Evolutionary conservation across 345 rosid species (phyloP), one percentile per base, ranked within the genome.

Genomic region (Gossypium turneri): DNA sequence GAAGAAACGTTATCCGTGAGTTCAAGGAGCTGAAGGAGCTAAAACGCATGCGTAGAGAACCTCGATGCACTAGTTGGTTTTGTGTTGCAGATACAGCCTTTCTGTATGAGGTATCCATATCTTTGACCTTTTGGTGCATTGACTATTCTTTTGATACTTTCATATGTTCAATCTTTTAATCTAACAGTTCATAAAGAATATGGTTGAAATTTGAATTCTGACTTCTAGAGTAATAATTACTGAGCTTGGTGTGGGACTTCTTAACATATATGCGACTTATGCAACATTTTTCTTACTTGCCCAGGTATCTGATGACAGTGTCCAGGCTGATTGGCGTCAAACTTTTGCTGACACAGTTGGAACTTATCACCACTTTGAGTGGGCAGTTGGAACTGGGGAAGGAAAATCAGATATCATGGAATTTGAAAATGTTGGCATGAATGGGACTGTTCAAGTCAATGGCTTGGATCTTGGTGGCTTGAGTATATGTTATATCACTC

Each of bases 1-100:
- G 98, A 83, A 86, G 90, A 78, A 93, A 91, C 64, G 99, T 95
- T 72, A 89, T 86, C 79, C 96, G 96, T 25, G 99, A 93, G 79
- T 95, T 91, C 81, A 95, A 93, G 87, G 98, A 90, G 77, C 85
- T 95, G 70, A 95, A 95, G 91, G 99, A 95, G 83, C 86, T 91
- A 73, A 95, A 91, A 84, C 92, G 98, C 72, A 79, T 89, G 85
- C 88, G 91, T 66, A 87, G 90, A 84, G 97, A 91, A 79, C 86
- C 93, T 70, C 91, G 86, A 70, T 95, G 99, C 85, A 91, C 96
- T 24, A 88, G 85, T 74, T 91, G 93, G 90, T 95, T 93, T 80
- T 95, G 99, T 79, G 97, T 80, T 82, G 89, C 97, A 27, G 98
- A 95, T 82, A 87, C 93, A 64, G 85, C 86, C 51, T 91, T 95